Evolutionary conservation across 2,329 filamentous ascomycete genomes (phyloP), one percentile per base, ranked within the genome.

Genomic region (Exutisphaerella laricina): DNA sequence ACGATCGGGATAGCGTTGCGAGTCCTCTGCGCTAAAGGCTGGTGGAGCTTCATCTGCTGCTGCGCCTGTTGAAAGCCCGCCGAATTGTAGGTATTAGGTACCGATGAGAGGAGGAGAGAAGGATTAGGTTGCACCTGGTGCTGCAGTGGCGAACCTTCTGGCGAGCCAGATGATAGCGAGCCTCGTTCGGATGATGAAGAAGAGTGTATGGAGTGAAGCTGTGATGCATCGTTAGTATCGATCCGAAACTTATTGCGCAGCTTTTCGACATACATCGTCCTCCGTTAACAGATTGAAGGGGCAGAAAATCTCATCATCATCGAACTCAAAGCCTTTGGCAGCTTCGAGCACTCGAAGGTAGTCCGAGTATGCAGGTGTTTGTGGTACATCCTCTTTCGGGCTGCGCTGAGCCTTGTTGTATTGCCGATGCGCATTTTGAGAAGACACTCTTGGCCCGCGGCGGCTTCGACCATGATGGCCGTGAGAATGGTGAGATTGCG

Each of bases 1-100:
- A 97, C 87, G 65, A 98, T 98, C 46, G 90, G 90, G 56, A 97
- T 97, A 61, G 92, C 88, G 67, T 96, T 97, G 68, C 88, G 87
- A 45, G 84, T 80, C 56, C 92, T 86, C 52, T 89, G 87, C 49
- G 89, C 87, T 49, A 89, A 77, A 48, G 89, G 88, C 73, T 96
- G 90, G 69, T 95, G 88, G 50, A 94, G 75, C 72, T 94, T 96
- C 58, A 90, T 74, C 68, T 80, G 50, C 70, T 68, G 48, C 74
- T 79, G 63, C 30, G 65, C 58, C 51, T 66, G 66, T 70, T 85
- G 81, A 67, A 78, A 85, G 57, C 74, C 68, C 40, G 82, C 78
- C 6, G 70, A 66, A 44, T 56, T 59, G 52, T 59, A 63, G 14
- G 57, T 50, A 44, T 58, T 57, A 44, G 74, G 68, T 39, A 76